Evolutionary conservation across 2,329 filamentous ascomycete species (phyloP).

Genomic region (Cladosporium sp.): DNA sequence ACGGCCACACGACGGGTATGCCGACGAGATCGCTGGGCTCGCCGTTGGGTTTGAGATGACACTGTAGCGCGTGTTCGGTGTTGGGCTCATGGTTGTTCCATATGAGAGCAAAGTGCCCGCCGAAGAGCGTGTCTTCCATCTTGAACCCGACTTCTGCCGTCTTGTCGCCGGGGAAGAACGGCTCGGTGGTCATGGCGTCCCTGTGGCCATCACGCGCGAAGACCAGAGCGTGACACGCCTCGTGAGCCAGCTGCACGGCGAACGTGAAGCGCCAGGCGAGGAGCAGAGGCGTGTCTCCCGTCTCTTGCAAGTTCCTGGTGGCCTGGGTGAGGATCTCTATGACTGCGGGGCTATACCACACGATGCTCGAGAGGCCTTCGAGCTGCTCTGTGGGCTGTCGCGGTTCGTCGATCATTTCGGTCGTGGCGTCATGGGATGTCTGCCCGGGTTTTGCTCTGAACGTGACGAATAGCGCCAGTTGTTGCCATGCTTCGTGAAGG

Average conservation of each 20-base stretch:
- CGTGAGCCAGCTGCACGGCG: conserved; percentile 5
- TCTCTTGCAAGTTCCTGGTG: not conserved
- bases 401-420: not conserved
- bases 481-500: not conserved
- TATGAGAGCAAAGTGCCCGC: not conserved
- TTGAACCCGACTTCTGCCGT: not conserved
- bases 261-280: not conserved
- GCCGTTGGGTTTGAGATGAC: not conserved
- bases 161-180: not conserved
- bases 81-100: not conserved
- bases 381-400: not conserved
- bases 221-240: conserved; percentile 1
- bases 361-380: not conserved
- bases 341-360: not conserved
- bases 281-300: not conserved
- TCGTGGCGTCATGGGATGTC: not conserved
- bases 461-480: not conserved
- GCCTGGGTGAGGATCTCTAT: not conserved
- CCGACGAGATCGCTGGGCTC: not conserved
- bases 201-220: not conserved
- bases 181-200: not conserved
- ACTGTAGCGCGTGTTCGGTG: not conserved
- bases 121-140: not conserved
- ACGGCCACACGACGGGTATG: not conserved
- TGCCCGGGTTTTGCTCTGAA: not conserved